Evolutionary conservation across 345 rosid genomes (phyloP).

Genomic region (Bretschneidera sinensis): DNA sequence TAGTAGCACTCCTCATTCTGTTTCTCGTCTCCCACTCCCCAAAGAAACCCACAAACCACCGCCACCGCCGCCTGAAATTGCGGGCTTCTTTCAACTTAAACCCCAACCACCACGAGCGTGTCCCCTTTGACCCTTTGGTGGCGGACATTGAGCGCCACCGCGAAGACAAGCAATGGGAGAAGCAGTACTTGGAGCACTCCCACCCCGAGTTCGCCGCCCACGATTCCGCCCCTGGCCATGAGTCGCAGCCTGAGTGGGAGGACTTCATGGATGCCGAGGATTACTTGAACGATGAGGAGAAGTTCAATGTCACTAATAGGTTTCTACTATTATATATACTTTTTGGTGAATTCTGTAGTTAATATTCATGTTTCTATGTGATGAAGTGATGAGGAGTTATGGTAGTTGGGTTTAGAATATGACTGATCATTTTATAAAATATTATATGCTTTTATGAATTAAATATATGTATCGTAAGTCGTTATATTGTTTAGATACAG

Average conservation of each 20-base stretch:
- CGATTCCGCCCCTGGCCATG: constrained; percentile 52
- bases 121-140: constrained; percentile 70
- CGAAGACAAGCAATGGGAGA: constrained; percentile 88
- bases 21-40: constrained; percentile 53
- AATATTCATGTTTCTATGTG: neutral
- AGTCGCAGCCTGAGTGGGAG: constrained; percentile 92
- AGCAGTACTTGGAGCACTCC: constrained; percentile 50
- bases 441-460: too few species aligned
- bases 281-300: constrained; percentile 79
- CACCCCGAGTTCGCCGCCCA: constrained; percentile 45
- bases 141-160: constrained; percentile 71
- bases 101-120: constrained; percentile 40
- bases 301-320: constrained; percentile 87
- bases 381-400: neutral
- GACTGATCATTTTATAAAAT: too few species aligned
- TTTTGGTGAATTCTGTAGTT: neutral
- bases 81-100: constrained; percentile 50
- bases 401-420: neutral
- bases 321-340: neutral
- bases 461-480: too few species aligned
- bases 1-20: constrained; percentile 45
- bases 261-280: constrained; percentile 93
- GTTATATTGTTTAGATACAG: too few species aligned
- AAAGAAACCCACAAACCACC: constrained; percentile 27
- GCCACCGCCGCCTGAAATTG: constrained; percentile 52